A percentile compares a stretch with the other conserved stretches of the same genome.
These are phyloP conservation scores for Cutaneotrichosporon sp. DNA, from an alignment of 1,284 basidiomycete genomes.

Conservation along the genomic window DNA sequence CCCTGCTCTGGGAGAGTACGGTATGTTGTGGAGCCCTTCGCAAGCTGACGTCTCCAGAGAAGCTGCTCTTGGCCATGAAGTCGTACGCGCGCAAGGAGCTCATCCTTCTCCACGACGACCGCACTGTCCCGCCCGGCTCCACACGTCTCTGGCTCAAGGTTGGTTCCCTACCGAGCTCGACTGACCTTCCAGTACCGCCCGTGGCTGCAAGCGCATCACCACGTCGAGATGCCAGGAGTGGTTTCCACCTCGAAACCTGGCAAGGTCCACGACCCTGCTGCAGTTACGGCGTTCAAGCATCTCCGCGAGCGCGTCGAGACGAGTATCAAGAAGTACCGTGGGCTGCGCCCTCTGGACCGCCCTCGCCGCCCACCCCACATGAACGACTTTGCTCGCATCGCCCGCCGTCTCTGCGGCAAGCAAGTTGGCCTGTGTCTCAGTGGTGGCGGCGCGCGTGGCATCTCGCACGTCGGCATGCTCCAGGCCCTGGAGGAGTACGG, in stretches of 20 bases:
- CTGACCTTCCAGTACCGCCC: conserved; percentile 68
- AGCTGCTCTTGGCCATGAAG: conserved; percentile 82
- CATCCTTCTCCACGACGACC: conserved; percentile 88
- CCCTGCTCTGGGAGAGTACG: conserved; percentile 79
- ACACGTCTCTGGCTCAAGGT: conserved; percentile 97
- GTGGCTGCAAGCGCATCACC: conserved; percentile 65
- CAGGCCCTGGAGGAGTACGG: conserved; percentile 87
- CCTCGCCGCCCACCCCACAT: conserved; percentile 76
- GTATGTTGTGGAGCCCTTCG: conserved; percentile 9
- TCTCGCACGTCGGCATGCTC: conserved; percentile 88
- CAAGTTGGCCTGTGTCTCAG: conserved; percentile 94
- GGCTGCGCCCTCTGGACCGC: conserved; percentile 65
- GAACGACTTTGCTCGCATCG: conserved; percentile 91
- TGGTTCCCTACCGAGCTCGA: conserved; percentile 18
- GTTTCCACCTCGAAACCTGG: conserved; percentile 63
- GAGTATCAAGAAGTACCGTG: conserved; percentile 82
- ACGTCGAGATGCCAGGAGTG: conserved; percentile 54
- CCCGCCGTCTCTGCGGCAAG: conserved; percentile 85
- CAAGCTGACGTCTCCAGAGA: conserved; percentile 58
- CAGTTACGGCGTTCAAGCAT: conserved; percentile 72
- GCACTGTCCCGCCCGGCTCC: conserved; percentile 84
- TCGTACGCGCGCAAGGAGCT: conserved; percentile 97
- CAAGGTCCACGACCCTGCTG: conserved; percentile 76
- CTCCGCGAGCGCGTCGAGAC: conserved; percentile 88
- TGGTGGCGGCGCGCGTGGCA: conserved; percentile 92